These are phyloP conservation scores for Eutrema yunnanense DNA, from an alignment of 345 rosid genomes.

Conservation along the genomic window DNA sequence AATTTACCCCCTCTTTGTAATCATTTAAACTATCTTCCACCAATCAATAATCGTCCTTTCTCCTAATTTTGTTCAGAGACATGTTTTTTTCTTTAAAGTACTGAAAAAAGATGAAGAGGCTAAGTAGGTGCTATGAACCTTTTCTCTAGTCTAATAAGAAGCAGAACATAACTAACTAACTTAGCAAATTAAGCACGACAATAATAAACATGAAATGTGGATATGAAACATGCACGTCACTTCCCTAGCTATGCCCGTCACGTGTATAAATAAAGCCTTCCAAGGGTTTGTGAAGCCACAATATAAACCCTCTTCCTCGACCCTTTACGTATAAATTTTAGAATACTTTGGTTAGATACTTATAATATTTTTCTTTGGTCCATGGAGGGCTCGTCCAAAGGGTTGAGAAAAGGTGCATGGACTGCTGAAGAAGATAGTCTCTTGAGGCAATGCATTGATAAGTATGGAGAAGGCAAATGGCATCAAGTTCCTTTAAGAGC, in stretches of 20 bases:
- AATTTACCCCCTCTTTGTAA: background rate
- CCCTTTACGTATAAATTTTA: background rate
- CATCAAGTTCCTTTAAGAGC: constrained; percentile 38
- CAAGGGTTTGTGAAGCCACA: constrained; percentile 2
- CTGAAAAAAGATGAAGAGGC: background rate
- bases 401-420: constrained; percentile 49
- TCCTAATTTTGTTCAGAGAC: background rate
- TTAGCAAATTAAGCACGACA: constrained; percentile 7
- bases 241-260: background rate
- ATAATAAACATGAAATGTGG: constrained; percentile 1
- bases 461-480: constrained; percentile 49
- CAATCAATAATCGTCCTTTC: background rate
- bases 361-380: background rate
- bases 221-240: constrained; percentile 16
- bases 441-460: constrained; percentile 32
- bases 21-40: background rate
- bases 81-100: background rate
- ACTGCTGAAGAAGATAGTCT: constrained; percentile 46
- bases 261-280: constrained; percentile 17
- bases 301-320: background rate
- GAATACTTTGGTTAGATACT: background rate
- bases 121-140: background rate
- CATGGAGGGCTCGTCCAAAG: constrained; percentile 13
- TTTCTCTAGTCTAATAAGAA: background rate
- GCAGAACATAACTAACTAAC: background rate